These are phyloP conservation scores for Naganishia friedmannii DNA, from an alignment of 768 basidiomycete species.

Conservation along the genomic window DNA sequence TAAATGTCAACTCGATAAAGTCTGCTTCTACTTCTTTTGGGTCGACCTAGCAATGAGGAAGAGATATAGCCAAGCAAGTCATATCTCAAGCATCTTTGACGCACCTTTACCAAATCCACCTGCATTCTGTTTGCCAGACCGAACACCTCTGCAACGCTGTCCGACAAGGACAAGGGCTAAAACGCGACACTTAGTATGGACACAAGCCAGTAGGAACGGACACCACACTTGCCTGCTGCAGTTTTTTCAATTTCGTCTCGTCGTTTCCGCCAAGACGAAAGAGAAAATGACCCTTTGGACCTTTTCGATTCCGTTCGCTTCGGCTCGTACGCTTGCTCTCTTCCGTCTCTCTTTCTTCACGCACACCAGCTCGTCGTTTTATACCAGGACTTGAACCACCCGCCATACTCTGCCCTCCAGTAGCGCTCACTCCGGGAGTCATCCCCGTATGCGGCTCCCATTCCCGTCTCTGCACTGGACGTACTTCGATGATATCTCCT, in stretches of 20 bases:
- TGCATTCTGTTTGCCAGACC: neutral
- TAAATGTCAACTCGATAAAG: slow-evolving; percentile 79
- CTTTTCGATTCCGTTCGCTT: slow-evolving; percentile 4
- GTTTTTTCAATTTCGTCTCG: slow-evolving; percentile 45
- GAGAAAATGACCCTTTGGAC: slow-evolving; percentile 28
- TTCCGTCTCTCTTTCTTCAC: neutral
- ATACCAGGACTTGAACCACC: neutral
- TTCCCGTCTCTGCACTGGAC: slow-evolving; percentile 19
- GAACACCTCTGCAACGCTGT: slow-evolving; percentile 20
- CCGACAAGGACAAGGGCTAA: slow-evolving; percentile 17
- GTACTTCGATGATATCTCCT: slow-evolving; percentile 33
- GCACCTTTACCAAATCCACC: slow-evolving; percentile 29
- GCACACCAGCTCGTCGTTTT: neutral
- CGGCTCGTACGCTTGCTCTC: slow-evolving; percentile 8
- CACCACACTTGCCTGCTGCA: slow-evolving; percentile 66
- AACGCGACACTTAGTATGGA: slow-evolving; percentile 24
- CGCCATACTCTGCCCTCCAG: neutral
- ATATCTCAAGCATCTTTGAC: neutral
- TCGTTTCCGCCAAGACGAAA: slow-evolving; percentile 30
- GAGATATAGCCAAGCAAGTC: neutral
- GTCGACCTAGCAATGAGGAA: slow-evolving; percentile 60
- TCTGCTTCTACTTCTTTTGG: slow-evolving; percentile 53
- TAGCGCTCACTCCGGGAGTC: neutral
- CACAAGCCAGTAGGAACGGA: slow-evolving; percentile 72
- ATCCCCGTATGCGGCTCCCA: slow-evolving; percentile 7